Evolutionary conservation across 2,329 filamentous ascomycete genomes (phyloP), one percentile per base, ranked within the genome.

Genomic region (Coniochaeta sp.): DNA sequence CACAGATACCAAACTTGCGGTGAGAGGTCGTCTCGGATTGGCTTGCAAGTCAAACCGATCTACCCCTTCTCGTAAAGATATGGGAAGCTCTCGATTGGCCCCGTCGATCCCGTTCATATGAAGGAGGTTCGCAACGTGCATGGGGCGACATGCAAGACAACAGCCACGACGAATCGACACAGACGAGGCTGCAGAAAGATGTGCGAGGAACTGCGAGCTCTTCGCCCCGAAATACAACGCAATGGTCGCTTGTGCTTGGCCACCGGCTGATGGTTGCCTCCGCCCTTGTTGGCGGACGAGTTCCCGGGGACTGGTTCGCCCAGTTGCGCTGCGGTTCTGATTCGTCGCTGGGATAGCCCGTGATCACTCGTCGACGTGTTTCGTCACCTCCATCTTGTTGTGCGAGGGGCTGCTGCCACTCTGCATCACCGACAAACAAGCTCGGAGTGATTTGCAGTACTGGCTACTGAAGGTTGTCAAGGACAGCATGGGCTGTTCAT

Each of bases 131-230:
- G 38, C 14, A 30, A n/a, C 38, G 38, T 42, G 38, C 38, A 42
- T 42, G 18, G 38, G 38, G 38, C 38, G n/a, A 42, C 13, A 42
- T 42, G 38, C 38, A 42, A 40, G 38, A 42, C 20, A 26, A 12
- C 20, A 26, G 12, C 38, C 10, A 4, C 20, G 4, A 26, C 38
- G 38, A 42, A 42, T 42, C 3, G 38, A 42, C 12, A 13, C 22
- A 14, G 38, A 26, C 38, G 38, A 42, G 38, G 38, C 38, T 42
- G 38, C 38, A 42, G n/a, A n/a, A n/a, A n/a, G 38, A 42, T 42
- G 20, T 26, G 10, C 24, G 7, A 40, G 33, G 20, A 12, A 16
- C 6, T 12, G 38, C 20, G 16, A 16, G 33, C 18, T 38, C 18
- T 38, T 42, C 20, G 38, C 38, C 20, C 20, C n/a, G n/a, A n/a